Conservation (phyloP, 108 stramenopile genomes). For the Hondaea fermentalgiana region DNA sequence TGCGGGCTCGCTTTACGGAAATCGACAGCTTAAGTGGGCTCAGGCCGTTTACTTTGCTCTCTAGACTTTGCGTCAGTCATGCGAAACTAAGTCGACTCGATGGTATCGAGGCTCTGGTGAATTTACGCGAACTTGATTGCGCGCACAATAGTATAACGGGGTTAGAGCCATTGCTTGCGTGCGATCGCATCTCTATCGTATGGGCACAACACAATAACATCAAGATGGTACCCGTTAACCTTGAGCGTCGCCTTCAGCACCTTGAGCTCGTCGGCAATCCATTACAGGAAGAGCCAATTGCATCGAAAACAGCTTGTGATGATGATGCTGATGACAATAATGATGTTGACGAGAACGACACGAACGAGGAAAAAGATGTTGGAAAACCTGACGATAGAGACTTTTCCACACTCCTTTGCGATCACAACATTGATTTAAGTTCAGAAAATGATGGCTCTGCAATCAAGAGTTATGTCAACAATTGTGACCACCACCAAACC, state of each 20-base stretch:
- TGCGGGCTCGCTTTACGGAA: neutral
- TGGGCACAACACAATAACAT: neutral
- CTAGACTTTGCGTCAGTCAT: neutral
- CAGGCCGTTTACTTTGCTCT: neutral
- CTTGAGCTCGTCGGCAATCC: too few relatives aligned
- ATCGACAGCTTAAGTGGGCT: neutral
- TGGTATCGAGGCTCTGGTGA: neutral
- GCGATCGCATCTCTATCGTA: neutral
- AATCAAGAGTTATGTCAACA: too few relatives aligned
- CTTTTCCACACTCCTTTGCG: too few relatives aligned
- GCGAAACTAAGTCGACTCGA: neutral
- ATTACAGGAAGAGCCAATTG: too few relatives aligned
- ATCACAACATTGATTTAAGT: too few relatives aligned
- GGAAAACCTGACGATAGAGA: too few relatives aligned
- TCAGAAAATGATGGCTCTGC: too few relatives aligned
- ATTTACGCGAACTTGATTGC: neutral
- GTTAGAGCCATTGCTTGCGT: neutral
- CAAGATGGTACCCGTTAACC: neutral
- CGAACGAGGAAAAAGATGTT: too few relatives aligned
- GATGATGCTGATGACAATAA: too few relatives aligned
- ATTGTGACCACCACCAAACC: too few relatives aligned
- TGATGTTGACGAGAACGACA: too few relatives aligned
- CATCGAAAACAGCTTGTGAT: too few relatives aligned
- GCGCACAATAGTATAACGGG: neutral
- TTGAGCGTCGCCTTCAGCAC: neutral